Percentiles rank a stretch among this genome's conserved stretches.
Evolutionary conservation across 352 stramenopile species (phyloP).

Genomic region (Phytopythium chamaehyphon): DNA sequence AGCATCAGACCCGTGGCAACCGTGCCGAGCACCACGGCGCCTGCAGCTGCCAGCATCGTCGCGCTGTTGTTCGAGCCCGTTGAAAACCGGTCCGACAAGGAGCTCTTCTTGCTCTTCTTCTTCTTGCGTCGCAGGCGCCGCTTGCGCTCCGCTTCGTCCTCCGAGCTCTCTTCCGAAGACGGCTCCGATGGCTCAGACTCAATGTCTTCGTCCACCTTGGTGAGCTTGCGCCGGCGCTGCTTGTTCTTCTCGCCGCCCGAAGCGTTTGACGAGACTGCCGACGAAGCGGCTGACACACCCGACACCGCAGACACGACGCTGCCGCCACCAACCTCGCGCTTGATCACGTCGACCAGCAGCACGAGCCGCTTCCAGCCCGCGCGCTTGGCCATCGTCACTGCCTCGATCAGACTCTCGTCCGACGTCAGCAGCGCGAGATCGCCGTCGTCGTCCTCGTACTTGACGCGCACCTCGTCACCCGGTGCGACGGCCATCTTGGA

Average conservation of each 20-base stretch:
- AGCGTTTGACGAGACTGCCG: conserved; percentile 1
- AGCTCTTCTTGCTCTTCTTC: conserved; percentile 10
- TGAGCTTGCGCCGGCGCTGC: conserved; percentile 53
- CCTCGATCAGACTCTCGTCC: conserved; percentile 82
- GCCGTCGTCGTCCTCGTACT: conserved; percentile 88
- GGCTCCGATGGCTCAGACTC: conserved; percentile 29
- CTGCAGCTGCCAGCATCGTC: conserved; percentile 28
- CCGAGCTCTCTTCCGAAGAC: conserved; percentile 25
- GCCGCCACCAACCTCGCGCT: conserved; percentile 26
- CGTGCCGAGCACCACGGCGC: conserved; percentile 30
- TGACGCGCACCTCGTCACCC: conserved; percentile 65
- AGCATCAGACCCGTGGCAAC: conserved; percentile 46
- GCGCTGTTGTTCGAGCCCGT: conserved; percentile 13
- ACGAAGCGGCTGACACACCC: conserved; percentile 29
- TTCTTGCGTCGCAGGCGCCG: conserved; percentile 30
- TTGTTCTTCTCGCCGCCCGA: conserved; percentile 12
- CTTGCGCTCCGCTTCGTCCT: conserved; percentile 46
- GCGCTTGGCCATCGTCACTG: conserved; percentile 82
- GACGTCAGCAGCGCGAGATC: conserved; percentile 81
- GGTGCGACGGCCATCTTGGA: conserved; percentile 69
- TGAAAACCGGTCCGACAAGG: conserved; percentile 8
- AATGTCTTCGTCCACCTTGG: conserved; percentile 78
- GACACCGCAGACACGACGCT: conserved; percentile 18
- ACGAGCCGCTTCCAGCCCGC: conserved; percentile 83
- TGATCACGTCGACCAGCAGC: conserved; percentile 77